Evolutionary conservation across 1,139 yeast genomes (phyloP), one percentile per base, ranked within the genome.

Genomic region (Yamadazyma conglobata): DNA sequence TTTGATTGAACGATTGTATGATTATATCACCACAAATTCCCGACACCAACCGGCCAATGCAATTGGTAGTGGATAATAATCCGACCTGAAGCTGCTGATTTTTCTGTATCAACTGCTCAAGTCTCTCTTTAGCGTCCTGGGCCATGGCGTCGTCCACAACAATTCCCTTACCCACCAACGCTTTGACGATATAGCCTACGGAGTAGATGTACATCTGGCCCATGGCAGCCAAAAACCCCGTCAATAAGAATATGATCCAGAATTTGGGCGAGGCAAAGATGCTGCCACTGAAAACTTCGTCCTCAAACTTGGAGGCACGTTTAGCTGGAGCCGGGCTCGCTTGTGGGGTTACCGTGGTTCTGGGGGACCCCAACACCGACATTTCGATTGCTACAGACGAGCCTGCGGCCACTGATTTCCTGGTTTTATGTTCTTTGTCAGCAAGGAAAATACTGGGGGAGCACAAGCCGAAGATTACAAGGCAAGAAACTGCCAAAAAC

Each of bases 181-280:
- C 77, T 40, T 68, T 70, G 8, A 73, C 77, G 56, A 77, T 73
- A 44, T 72, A 74, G 1, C 83, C 83, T 12, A 74, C 76, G 0
- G 79, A 73, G 44, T 75, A 77, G 15, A 77, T 77, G 48, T 73
- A 77, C 77, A 76, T 70, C 47, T 76, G 82, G 7, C 82, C 81
- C 42, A 76, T 41, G 0, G 79, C 71, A 0, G 80, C 79, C 30
- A 73, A 51, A 3, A 70, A 37, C 0, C 80, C 79, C 2, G 77
- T 57, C 6, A 67, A 50, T 1, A 60, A 24, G 26, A 72, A 65
- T 4, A 75, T 41, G 2, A 69, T 45, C 81, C 82, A 76, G 46
- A 76, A 77, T 25, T 59, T 60, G 7, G 46, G 35, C 19, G 61
- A 56, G 14, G 38, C 44, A 12, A 68, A 37, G 9, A 73, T 51